These are phyloP conservation scores for Aspergillus tubingensis DNA, from an alignment of 2,329 filamentous ascomycete species.

Conservation along the genomic window DNA sequence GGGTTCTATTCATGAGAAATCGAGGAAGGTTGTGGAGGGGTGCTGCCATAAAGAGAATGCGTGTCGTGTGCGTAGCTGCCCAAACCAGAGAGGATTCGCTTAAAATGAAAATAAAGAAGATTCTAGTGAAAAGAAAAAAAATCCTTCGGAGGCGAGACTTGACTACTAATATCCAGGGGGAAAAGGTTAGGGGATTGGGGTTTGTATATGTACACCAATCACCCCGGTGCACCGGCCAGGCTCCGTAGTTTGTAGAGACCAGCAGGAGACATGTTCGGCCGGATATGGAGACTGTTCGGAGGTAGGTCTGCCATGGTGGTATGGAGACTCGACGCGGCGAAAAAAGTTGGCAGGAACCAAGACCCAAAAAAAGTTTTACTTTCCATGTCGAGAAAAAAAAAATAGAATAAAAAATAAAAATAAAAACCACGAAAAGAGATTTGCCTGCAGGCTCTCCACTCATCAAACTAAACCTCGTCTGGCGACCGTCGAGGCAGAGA, in stretches of 20 bases:
- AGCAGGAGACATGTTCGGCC: slow-evolving; percentile 12
- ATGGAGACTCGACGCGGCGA: not conserved
- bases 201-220: slow-evolving; percentile 8
- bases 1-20: slow-evolving; percentile 1
- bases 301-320: not conserved
- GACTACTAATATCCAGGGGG: not conserved
- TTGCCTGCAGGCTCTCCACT: slow-evolving; percentile 6
- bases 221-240: not conserved
- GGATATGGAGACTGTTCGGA: slow-evolving; percentile 15
- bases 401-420: not conserved
- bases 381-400: not conserved
- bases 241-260: not conserved
- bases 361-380: not conserved
- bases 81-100: slow-evolving; percentile 1
- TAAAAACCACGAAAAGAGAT: not conserved
- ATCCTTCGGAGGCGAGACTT: not conserved
- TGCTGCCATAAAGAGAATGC: slow-evolving; percentile 5
- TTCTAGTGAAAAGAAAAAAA: not conserved
- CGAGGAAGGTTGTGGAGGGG: not conserved
- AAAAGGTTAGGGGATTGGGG: not conserved
- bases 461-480: not conserved
- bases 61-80: not conserved
- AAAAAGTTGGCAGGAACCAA: slow-evolving; percentile 5
- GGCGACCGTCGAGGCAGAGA: slow-evolving; percentile 1
- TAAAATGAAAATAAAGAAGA: not conserved